phyloP scores from a whole-genome alignment of 1,139 yeast genomes.

The Komagataea norvegica region DNA sequence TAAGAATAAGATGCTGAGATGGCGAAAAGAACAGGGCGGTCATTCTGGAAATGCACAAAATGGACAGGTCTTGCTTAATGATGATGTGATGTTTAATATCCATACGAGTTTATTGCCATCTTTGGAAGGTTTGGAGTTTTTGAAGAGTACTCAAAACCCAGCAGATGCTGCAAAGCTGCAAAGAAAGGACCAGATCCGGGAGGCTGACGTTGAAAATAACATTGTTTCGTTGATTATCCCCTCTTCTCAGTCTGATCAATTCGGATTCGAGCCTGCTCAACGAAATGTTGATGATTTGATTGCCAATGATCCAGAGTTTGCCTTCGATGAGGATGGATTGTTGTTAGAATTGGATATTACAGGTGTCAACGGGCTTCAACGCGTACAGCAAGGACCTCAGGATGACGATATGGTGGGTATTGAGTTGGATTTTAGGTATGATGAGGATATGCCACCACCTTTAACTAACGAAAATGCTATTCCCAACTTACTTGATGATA shows the following conservation, averaged over 20 bases:
- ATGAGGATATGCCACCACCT: conserved; percentile 5
- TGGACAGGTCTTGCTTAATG: conserved; percentile 27
- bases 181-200: conserved; percentile 15
- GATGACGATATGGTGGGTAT: conserved; percentile 13
- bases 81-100: conserved; percentile 42
- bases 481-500: not conserved
- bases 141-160: conserved; percentile 3
- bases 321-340: conserved; percentile 26
- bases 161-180: conserved; percentile 1
- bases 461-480: not conserved
- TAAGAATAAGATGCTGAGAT: conserved; percentile 1
- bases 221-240: conserved; percentile 9
- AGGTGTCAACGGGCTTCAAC: not conserved
- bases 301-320: conserved; percentile 21
- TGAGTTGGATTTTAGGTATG: conserved; percentile 26
- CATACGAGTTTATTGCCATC: conserved; percentile 30
- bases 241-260: conserved; percentile 5
- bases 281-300: conserved; percentile 15
- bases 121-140: conserved; percentile 18
- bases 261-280: conserved; percentile 3
- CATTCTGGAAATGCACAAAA: too few relatives aligned
- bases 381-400: not conserved
- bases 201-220: conserved; percentile 20
- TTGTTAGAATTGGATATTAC: conserved; percentile 17
- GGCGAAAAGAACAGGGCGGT: conserved; percentile 9